A percentile compares a stretch with the other conserved stretches of the same genome.
These are phyloP conservation scores for Begonia loranthoides DNA, from an alignment of 306 rosid species.

Conservation along the genomic window DNA sequence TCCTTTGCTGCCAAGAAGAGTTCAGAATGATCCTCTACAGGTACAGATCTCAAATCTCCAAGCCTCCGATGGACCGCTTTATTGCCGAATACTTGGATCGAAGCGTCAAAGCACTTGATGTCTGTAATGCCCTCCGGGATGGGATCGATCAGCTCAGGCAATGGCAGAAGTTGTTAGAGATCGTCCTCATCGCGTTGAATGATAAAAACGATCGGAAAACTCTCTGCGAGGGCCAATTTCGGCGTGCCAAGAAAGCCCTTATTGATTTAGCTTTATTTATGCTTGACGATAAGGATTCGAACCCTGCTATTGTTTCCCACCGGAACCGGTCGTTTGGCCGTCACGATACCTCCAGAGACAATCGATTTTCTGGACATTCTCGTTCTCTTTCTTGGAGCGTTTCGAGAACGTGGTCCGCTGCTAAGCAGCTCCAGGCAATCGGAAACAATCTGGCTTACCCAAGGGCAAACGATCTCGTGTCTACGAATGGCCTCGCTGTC, in stretches of 20 bases:
- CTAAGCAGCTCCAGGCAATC: slow-evolving; percentile 77
- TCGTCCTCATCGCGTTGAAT: slow-evolving; percentile 54
- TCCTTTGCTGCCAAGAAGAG: slow-evolving; percentile 49
- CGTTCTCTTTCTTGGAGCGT: slow-evolving; percentile 97
- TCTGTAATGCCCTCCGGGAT: slow-evolving; percentile 78
- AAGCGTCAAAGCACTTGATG: slow-evolving; percentile 72
- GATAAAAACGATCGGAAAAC: slow-evolving; percentile 35
- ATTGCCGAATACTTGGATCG: slow-evolving; percentile 62
- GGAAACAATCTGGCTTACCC: slow-evolving; percentile 63
- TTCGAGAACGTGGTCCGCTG: slow-evolving; percentile 85
- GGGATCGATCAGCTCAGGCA: slow-evolving; percentile 76
- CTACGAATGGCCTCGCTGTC: slow-evolving; percentile 51
- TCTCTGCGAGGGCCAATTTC: slow-evolving; percentile 61
- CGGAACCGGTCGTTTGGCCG: slow-evolving; percentile 82
- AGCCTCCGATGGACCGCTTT: slow-evolving; percentile 48
- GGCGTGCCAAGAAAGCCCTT: slow-evolving; percentile 77
- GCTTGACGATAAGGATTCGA: slow-evolving; percentile 70
- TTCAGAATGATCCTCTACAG: slow-evolving; percentile 39
- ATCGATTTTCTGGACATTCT: slow-evolving; percentile 41
- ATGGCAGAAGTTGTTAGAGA: slow-evolving; percentile 68
- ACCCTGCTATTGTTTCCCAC: slow-evolving; percentile 18
- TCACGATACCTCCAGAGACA: slow-evolving; percentile 12
- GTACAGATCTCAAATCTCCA: slow-evolving; percentile 15
- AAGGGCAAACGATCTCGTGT: slow-evolving; percentile 48
- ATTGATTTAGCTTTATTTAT: slow-evolving; percentile 55